Evolutionary conservation across 2,329 filamentous ascomycete species (phyloP), one percentile per base, ranked within the genome.

Genomic region (Fusarium oxysporum): DNA sequence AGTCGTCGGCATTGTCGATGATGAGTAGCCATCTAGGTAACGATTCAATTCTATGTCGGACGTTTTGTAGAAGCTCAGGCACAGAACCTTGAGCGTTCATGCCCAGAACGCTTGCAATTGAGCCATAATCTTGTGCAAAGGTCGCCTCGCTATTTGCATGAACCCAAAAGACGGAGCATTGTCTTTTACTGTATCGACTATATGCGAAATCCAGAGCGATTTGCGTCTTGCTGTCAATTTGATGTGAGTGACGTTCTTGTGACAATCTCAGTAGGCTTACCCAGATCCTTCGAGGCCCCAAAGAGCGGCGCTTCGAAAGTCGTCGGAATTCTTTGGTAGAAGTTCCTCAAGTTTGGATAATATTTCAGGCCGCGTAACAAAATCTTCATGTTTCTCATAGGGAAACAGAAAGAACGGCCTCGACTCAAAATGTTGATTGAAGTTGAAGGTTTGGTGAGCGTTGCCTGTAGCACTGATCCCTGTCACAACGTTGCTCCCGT

Each of bases 111-210:
- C 55, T 75, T 0, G 79, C 79, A 44, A 84, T 80, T 1, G 54
- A 60, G 47, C 73, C 77, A 45, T 80, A 83, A 63, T 78, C 79
- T 14, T 78, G 71, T 4, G 63, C 47, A 55, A 83, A 81, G 6
- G 78, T 81, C 16, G 75, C 73, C 38, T 78, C 68, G 53, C 61
- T 80, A 55, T 81, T 76, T 16, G 81, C 82, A 61, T 82, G 79
- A 3, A 83, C 78, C 82, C 80, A 83, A 63, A 83, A 82, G 4
- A 84, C 73, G 0, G 78, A 81, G 56, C 78, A 80, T 9, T 55
- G 25, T 1, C 62, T 48, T 16, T 75, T 70, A 9, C 67, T 19
- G n/a, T 66, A 63, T 59, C 74, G 73, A 10, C 58, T 55, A 61
- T 82, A 80, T 4, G 80, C 80, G 62, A 80, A 83, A 17, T 82